Evolutionary conservation across 495 filamentous ascomycete genomes (phyloP).

Genomic region (Beverwykella pulmonaria): DNA sequence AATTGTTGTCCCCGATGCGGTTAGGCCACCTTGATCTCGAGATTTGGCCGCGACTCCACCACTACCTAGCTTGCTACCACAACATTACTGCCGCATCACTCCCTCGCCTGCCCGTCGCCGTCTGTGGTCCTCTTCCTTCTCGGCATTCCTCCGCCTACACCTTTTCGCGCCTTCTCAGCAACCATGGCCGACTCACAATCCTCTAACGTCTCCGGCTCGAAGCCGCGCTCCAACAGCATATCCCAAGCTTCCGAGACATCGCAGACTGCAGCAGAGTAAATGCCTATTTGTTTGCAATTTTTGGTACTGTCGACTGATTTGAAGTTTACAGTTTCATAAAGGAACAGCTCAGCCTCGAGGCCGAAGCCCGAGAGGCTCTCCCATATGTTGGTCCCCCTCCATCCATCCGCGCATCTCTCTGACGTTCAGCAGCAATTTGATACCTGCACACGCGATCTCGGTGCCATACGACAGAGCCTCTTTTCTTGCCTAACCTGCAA

Average conservation of each 20-base stretch:
- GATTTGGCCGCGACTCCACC: neutral
- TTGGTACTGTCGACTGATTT: neutral
- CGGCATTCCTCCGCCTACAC: neutral
- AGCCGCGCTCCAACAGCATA: constrained; percentile 38
- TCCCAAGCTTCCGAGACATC: constrained; percentile 71
- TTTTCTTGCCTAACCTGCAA: constrained; percentile 94
- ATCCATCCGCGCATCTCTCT: constrained; percentile 5
- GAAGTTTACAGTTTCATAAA: constrained; percentile 70
- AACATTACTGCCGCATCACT: neutral
- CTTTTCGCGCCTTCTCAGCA: neutral
- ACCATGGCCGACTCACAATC: constrained; percentile 20
- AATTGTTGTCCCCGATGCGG: neutral
- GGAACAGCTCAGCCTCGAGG: constrained; percentile 86
- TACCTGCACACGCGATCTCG: constrained; percentile 84
- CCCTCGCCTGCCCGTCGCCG: neutral
- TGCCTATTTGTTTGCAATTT: neutral
- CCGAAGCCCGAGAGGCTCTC: constrained; percentile 89
- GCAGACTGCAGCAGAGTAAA: constrained; percentile 83
- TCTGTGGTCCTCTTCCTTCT: neutral
- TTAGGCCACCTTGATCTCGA: neutral
- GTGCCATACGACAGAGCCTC: constrained; percentile 79
- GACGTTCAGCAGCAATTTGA: constrained; percentile 71
- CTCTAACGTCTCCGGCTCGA: constrained; percentile 11
- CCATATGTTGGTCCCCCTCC: constrained; percentile 68
- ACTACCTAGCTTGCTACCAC: neutral